Conservation (phyloP, 2,329 filamentous ascomycete genomes). For the Pleurostoma richardsiae region DNA sequence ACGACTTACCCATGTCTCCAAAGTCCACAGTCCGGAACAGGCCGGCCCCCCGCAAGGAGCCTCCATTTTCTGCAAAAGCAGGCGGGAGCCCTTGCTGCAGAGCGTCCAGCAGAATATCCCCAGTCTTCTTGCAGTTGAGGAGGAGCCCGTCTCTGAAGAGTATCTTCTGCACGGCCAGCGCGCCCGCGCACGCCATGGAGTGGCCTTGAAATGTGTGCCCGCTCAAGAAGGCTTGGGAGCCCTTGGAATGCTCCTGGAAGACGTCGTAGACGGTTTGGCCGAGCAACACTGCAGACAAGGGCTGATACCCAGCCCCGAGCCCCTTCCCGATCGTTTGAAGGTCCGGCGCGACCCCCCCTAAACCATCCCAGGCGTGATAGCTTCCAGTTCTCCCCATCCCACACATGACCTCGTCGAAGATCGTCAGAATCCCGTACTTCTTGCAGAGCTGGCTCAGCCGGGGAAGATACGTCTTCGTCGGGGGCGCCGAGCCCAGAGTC, state of each 20-base stretch:
- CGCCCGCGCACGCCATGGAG: slow-evolving; percentile 30
- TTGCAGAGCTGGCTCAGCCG: slow-evolving; percentile 49
- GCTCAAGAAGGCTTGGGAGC: slow-evolving; percentile 44
- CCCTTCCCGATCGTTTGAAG: slow-evolving; percentile 62
- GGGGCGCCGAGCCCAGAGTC: slow-evolving; percentile 46
- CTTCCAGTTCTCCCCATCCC: slow-evolving; percentile 58
- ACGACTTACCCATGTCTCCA: background rate
- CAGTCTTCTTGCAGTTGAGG: slow-evolving; percentile 26
- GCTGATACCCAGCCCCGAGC: slow-evolving; percentile 55
- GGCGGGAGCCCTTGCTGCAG: slow-evolving; percentile 19
- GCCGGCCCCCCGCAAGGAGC: background rate
- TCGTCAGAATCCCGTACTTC: slow-evolving; percentile 47
- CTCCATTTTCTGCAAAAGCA: background rate
- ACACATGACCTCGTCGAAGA: slow-evolving; percentile 64
- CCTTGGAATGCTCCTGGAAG: slow-evolving; percentile 24
- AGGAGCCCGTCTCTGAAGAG: slow-evolving; percentile 28
- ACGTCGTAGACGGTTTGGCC: slow-evolving; percentile 41
- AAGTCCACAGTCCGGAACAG: slow-evolving; percentile 4
- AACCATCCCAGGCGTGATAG: slow-evolving; percentile 60
- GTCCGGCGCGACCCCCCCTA: slow-evolving; percentile 50
- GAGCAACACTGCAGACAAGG: slow-evolving; percentile 54
- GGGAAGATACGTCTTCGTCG: slow-evolving; percentile 48
- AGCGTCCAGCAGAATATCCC: slow-evolving; percentile 18
- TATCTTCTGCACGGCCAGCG: slow-evolving; percentile 32
- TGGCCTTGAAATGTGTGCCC: slow-evolving; percentile 51